Evolutionary conservation across 805 yeast genomes (phyloP).

Genomic region (Starmerella powellii): DNA sequence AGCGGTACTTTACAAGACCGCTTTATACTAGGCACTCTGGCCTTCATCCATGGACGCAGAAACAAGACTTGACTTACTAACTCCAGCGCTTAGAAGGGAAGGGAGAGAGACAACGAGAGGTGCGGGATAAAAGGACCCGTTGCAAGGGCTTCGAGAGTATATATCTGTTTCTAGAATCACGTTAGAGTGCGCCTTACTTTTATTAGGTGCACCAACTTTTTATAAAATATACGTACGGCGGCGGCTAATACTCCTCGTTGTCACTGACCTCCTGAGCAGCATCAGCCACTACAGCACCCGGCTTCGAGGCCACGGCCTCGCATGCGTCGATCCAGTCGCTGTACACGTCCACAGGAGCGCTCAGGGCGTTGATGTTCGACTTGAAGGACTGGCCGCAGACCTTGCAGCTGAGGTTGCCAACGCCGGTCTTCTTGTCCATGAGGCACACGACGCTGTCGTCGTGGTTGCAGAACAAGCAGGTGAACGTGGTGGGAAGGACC

Average conservation of each 20-base stretch:
- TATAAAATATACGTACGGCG: too few relatives aligned
- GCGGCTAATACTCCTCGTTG: conserved; percentile 22
- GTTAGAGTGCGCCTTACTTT: too few relatives aligned
- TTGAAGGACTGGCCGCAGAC: conserved; percentile 92
- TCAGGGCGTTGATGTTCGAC: conserved; percentile 62
- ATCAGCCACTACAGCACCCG: conserved; percentile 21
- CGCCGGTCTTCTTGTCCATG: conserved; percentile 70
- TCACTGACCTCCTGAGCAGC: conserved; percentile 22
- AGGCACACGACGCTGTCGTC: conserved; percentile 83
- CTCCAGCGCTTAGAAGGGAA: not conserved
- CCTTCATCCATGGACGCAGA: conserved; percentile 10
- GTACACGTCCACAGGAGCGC: conserved; percentile 86
- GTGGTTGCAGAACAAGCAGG: conserved; percentile 91
- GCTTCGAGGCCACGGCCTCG: conserved; percentile 69
- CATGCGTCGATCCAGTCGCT: conserved; percentile 98
- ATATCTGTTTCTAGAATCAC: too few relatives aligned
- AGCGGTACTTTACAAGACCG: not conserved
- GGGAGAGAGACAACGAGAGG: not conserved
- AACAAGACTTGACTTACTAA: conserved; percentile 7
- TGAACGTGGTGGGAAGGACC: conserved; percentile 67
- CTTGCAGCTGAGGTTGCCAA: conserved; percentile 79
- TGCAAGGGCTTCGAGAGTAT: too few relatives aligned
- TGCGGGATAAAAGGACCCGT: not conserved
- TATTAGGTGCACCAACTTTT: not conserved
- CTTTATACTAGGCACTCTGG: conserved; percentile 1